Evolutionary conservation across 176 grass and related monocot species (phyloP), one percentile per base, ranked within the genome.

Genomic region (Juncus inflexus): DNA sequence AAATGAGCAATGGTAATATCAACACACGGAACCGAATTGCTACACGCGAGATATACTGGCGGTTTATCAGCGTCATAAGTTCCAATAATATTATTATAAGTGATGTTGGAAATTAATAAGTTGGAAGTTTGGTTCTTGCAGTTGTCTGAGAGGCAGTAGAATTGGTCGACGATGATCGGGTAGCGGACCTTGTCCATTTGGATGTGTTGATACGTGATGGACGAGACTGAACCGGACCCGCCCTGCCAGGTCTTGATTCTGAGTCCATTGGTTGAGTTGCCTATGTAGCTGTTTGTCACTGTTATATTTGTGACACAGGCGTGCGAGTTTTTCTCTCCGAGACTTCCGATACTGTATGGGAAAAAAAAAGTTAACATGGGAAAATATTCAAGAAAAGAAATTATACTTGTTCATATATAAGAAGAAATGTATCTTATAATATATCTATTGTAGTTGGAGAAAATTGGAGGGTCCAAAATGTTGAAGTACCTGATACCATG

Each of bases 91-190:
- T 72, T 72, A 12, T 7, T 6, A 35, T 80, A 80, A 8, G 69
- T 58, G 49, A 80, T n/a, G 41, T 66, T 40, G 12, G 69, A 66
- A 3, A 80, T 72, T 56, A 40, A 60, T 45, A 80, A 50, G 9
- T 63, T 61, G 4, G 77, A 80, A 35, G 42, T 67, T 39, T 45
- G 19, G 7, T 65, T 61, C 15, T 66, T 12, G 28, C 41, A 15
- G n/a, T n/a, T n/a, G 52, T 57, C 3, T 66, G 9, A 43, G 10
- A n/a, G 77, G 69, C 77, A 80, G 52, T 80, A 80, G 43, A 50
- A 80, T 52, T 80, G 77, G 68, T 80, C 67, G 36, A 80, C 73
- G 58, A 80, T 80, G 52, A 80, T 80, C 7, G 77, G 77, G 52
- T 80, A 73, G 51, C n/a, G 15, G 50, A 80, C 77, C 40, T 10